Percentiles rank a stretch among this genome's conserved stretches.
These are phyloP conservation scores for Chloranthus sessilifolius DNA, from an alignment of 164 flowering plant genomes.

Conservation along the genomic window DNA sequence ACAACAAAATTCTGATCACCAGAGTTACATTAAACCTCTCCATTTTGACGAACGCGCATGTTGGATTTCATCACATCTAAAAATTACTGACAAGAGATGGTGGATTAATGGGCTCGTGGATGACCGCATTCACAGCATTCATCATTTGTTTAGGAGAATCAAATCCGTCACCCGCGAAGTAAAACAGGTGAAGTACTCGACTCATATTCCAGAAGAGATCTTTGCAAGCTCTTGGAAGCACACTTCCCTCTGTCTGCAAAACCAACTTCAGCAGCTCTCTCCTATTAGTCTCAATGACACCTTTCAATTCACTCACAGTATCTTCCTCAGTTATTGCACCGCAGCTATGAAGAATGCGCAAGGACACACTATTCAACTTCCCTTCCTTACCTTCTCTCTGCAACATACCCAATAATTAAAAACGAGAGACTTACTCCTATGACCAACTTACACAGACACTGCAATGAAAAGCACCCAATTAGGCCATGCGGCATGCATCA, in stretches of 20 bases:
- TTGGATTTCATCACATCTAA: too few relatives aligned
- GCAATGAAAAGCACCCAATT: too few relatives aligned
- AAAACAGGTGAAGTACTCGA: conserved; percentile 58
- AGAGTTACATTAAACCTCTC: too few relatives aligned
- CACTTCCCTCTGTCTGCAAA: conserved; percentile 42
- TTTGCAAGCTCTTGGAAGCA: conserved; percentile 71
- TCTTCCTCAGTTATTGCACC: conserved; percentile 39
- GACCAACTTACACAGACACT: too few relatives aligned
- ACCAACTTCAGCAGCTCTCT: conserved; percentile 59
- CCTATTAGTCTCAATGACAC: conserved; percentile 25
- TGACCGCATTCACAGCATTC: conserved; percentile 36
- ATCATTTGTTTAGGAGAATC: conserved; percentile 41
- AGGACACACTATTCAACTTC: conserved; percentile 56
- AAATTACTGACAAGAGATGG: not conserved
- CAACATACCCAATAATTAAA: too few relatives aligned
- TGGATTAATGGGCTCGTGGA: conserved; percentile 20
- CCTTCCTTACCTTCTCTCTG: conserved; percentile 42
- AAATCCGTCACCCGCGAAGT: conserved; percentile 68
- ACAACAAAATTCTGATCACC: too few relatives aligned
- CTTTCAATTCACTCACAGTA: conserved; percentile 30
- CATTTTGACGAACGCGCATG: too few relatives aligned
- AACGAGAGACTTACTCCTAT: too few relatives aligned
- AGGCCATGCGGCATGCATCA: too few relatives aligned
- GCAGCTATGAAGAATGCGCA: conserved; percentile 34
- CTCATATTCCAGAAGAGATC: conserved; percentile 80